Base-by-base conservation (phyloP, 768 basidiomycete species). In the Lactarius akahatsu region DNA sequence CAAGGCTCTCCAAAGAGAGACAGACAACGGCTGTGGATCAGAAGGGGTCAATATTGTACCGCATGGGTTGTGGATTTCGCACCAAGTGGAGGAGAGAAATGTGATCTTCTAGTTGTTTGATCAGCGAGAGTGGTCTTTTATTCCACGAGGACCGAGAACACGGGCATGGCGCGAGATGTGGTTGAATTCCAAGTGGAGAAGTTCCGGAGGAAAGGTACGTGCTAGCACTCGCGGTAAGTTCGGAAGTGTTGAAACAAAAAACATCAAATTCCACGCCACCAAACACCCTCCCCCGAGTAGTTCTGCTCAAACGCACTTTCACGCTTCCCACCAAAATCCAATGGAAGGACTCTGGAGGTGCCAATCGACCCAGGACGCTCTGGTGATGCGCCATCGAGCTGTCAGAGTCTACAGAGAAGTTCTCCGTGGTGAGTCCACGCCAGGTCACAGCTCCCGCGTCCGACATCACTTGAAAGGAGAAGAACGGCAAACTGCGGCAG, bases 101-200 rank as follows among this genome's bases (percentile, higher is more conserved):
- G 23, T 45, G 65, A 62, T 59, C 66, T 57, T 56, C 66, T 55
- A 59, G 26, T 32, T 57, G 62, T 60, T 59, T 63, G 66, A 67
- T 67, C 66, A 63, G 62, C 66, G 57, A 67, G 58, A 7, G 66
- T 59, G 58, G 54, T 36, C 57, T 58, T 63, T 63, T 59, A 67
- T 45, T 60, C n/a, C 57, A 11, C 52, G n/a, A 30, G 43, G 58
- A 59, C 66, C 61, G 43, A 60, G 52, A 63, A 63, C 66, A 56
- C n/a, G 66, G 58, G n/a, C 66, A 13, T 55, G 66, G 66, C 57
- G 66, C 66, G 58, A 67, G 63, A 54, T n/a, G 28, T 55, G 38
- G 34, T 59, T 36, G 66, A 38, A 63, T 67, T 63, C 66, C 62
- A 63, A 38, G 57, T 45, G 59, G 30, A 61, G 50, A 38, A 28